Base-by-base conservation (phyloP, 164 flowering plant species). In the Nelumbo lutea region DNA sequence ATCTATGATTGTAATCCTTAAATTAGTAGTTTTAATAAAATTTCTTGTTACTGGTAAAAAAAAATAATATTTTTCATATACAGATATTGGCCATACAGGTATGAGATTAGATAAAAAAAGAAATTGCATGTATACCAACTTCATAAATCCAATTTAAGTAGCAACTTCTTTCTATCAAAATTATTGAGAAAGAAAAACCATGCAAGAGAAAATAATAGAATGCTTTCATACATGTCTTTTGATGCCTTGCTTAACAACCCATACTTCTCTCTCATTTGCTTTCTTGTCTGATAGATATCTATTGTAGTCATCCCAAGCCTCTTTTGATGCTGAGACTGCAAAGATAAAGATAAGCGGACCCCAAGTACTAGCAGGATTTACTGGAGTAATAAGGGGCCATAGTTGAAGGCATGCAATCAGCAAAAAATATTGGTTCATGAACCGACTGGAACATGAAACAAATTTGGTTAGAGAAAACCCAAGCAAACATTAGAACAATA, bases 361-460 rank as follows among this genome's bases (percentile, higher is more conserved):
- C 99, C 99, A 95, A 27, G 99, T 92, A 74, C 97, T 95, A 67
- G 97, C 99, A 78, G 99, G 99, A 84, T 90, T 95, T 59, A 95
- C 99, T 14, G 99, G 99, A 73, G 99, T 95, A 47, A 95, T 95
- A 58, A 95, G 97, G n/a, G 99, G 73, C 99, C 99, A 95, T n/a
- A 95, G 83, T 80, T 95, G 99, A 75, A 95, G 98, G 84, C 99
- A 95, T 38, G 98, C 99, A 75, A 95, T 95, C 87, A 95, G 77
- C 82, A 95, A 81, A 80, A 95, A 95, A 75, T 95, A 95, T 82
- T 92, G 97, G 74, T 95, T 95, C 99, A 95, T 95, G 73, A 92
- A 90, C 61, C 99, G 99, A 79, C 99, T 95, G 98, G 47, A 79
- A 74, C 75, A 55, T 48, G 67, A 46, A 73, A 40, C 64, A 1